These are phyloP conservation scores for Diaporthe amygdali DNA, from an alignment of 2,329 filamentous ascomycete genomes.

Conservation along the genomic window DNA sequence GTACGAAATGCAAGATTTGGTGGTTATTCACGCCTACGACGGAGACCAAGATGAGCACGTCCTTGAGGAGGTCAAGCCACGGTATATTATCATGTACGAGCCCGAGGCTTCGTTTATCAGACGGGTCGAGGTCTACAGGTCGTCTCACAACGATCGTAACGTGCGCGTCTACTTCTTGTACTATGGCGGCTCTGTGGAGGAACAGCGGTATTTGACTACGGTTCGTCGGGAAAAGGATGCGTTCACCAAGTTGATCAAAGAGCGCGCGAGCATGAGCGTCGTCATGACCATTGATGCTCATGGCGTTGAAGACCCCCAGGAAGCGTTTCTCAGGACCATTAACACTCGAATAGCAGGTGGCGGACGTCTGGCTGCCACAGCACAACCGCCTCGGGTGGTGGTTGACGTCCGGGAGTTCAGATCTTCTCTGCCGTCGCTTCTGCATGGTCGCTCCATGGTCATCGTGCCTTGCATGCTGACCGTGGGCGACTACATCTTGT, in stretches of 20 bases:
- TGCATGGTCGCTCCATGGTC: constrained; percentile 87
- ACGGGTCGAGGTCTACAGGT: constrained; percentile 92
- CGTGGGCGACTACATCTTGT: constrained; percentile 94
- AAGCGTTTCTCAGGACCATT: constrained; percentile 90
- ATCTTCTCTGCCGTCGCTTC: constrained; percentile 86
- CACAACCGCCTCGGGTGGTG: constrained; percentile 86
- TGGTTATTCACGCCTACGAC: constrained; percentile 92
- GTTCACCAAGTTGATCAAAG: constrained; percentile 92
- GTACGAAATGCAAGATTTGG: constrained; percentile 87
- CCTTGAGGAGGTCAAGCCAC: constrained; percentile 90
- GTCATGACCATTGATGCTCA: constrained; percentile 78
- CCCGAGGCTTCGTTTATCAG: constrained; percentile 94
- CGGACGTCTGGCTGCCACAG: constrained; percentile 81
- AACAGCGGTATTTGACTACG: constrained; percentile 87
- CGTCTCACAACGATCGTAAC: constrained; percentile 87
- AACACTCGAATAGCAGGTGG: constrained; percentile 97
- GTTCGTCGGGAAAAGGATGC: constrained; percentile 96
- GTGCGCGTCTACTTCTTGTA: constrained; percentile 97
- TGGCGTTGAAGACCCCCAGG: constrained; percentile 79
- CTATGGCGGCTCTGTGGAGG: constrained; percentile 92
- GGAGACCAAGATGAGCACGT: constrained; percentile 95
- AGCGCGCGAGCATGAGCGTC: constrained; percentile 90
- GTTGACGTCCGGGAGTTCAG: constrained; percentile 97
- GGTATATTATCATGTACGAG: constrained; percentile 99
- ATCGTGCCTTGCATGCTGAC: constrained; percentile 95